Percentiles rank a stretch among this genome's conserved stretches.
These are phyloP conservation scores for Cucurbita ficifolia DNA, from an alignment of 306 rosid genomes.

Conservation along the genomic window DNA sequence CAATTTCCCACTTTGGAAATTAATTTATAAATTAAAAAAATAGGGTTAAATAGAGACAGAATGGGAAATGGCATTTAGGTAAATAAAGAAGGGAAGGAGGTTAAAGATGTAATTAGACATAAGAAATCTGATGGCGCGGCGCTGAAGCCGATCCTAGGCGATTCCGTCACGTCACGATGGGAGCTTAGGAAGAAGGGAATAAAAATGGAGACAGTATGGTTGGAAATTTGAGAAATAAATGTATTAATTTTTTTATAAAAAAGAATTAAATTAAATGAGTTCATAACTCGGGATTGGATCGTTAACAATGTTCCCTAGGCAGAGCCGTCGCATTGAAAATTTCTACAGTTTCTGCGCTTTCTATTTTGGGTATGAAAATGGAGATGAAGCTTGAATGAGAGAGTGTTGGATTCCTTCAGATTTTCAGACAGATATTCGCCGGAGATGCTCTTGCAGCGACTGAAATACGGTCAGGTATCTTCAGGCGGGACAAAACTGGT, in stretches of 20 bases:
- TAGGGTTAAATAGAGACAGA: neutral
- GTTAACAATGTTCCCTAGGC: slow-evolving; percentile 4
- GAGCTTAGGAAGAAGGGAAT: slow-evolving; percentile 1
- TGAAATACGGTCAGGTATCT: neutral
- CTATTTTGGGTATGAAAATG: slow-evolving; percentile 18
- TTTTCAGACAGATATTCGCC: slow-evolving; percentile 7
- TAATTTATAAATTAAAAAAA: neutral
- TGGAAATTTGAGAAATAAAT: neutral
- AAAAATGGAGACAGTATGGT: slow-evolving; percentile 2
- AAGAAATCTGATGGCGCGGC: neutral
- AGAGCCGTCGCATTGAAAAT: neutral
- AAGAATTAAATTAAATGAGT: neutral
- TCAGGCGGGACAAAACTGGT: neutral
- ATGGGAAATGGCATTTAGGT: neutral
- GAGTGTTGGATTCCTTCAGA: slow-evolving; percentile 38
- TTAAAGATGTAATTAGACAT: neutral
- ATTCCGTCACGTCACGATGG: slow-evolving; percentile 39
- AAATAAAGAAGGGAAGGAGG: neutral
- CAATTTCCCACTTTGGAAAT: neutral
- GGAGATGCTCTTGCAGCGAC: slow-evolving; percentile 3
- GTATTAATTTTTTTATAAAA: neutral
- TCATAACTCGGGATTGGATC: neutral
- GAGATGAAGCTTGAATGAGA: slow-evolving; percentile 6
- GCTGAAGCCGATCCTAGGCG: slow-evolving; percentile 19
- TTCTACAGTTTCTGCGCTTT: neutral